phyloP scores from a whole-genome alignment of 768 basidiomycete species.

The Agaricus subrufescens region DNA sequence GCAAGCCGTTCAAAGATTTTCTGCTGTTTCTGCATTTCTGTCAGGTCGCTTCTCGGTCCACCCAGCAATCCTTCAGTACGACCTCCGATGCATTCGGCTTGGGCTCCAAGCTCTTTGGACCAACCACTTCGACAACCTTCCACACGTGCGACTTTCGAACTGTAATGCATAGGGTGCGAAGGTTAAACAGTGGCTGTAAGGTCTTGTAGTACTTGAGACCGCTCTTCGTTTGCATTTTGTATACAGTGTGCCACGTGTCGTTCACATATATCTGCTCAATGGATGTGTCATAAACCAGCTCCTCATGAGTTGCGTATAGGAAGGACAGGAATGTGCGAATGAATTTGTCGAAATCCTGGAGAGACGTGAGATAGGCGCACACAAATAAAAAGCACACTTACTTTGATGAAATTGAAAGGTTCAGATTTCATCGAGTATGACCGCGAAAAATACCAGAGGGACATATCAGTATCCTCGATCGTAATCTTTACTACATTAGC shows the following conservation, averaged over 20 bases:
- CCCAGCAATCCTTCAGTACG: slow-evolving; percentile 18
- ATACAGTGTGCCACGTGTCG: neutral
- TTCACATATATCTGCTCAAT: neutral
- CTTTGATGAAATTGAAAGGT: neutral
- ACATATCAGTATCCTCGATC: neutral
- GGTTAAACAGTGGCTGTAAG: neutral
- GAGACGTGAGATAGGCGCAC: neutral
- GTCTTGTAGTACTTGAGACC: neutral
- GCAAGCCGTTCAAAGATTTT: slow-evolving; percentile 10
- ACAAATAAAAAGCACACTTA: neutral
- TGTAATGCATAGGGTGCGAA: slow-evolving; percentile 6
- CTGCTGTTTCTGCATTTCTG: slow-evolving; percentile 13
- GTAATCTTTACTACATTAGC: neutral
- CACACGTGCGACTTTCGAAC: slow-evolving; percentile 12
- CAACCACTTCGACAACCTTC: slow-evolving; percentile 8
- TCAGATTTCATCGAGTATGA: slow-evolving; percentile 5
- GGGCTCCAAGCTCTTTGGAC: neutral
- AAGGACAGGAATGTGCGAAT: neutral
- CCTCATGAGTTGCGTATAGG: neutral
- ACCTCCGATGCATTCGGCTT: neutral
- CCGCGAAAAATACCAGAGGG: slow-evolving; percentile 8
- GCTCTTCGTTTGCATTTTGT: neutral
- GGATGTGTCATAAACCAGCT: slow-evolving; percentile 6
- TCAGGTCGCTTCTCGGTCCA: slow-evolving; percentile 7
- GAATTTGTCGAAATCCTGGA: neutral